Percentiles rank a stretch among this genome's conserved stretches.
phyloP scores from a whole-genome alignment of 2,329 filamentous ascomycete species.

The Hypoxylon sp. region DNA sequence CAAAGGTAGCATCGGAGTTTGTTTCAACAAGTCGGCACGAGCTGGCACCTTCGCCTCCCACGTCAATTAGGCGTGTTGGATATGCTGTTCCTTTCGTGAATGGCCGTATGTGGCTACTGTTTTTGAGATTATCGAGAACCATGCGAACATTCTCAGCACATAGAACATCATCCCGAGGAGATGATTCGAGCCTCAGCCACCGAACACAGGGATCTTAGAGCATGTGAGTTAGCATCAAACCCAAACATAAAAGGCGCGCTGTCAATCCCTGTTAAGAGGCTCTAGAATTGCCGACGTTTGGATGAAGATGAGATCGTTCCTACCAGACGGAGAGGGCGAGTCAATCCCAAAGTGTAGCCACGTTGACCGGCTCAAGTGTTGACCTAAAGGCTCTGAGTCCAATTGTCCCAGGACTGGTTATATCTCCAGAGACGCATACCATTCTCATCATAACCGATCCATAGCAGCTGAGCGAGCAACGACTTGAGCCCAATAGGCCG shows the following conservation, averaged over 20 bases:
- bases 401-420: not conserved
- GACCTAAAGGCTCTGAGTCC: constrained; percentile 4
- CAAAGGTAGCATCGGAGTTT: constrained; percentile 3
- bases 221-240: not conserved
- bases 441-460: constrained; percentile 14
- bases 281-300: not conserved
- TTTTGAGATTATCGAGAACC: not conserved
- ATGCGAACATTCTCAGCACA: constrained; percentile 21
- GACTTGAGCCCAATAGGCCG: not conserved
- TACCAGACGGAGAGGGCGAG: constrained; percentile 24
- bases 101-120: not conserved
- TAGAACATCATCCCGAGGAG: constrained; percentile 16
- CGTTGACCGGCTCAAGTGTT: constrained; percentile 11
- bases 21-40: constrained; percentile 18
- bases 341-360: constrained; percentile 27
- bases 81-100: not conserved
- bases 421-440: not conserved
- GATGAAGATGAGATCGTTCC: not conserved
- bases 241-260: too few relatives aligned
- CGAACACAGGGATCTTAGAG: constrained; percentile 2
- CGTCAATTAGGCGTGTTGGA: constrained; percentile 24
- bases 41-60: not conserved
- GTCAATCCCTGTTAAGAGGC: not conserved
- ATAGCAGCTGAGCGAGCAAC: constrained; percentile 7
- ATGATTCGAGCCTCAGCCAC: constrained; percentile 19